Base-by-base conservation (phyloP, 176 grass and related monocot species). In the Ananas comosus region DNA sequence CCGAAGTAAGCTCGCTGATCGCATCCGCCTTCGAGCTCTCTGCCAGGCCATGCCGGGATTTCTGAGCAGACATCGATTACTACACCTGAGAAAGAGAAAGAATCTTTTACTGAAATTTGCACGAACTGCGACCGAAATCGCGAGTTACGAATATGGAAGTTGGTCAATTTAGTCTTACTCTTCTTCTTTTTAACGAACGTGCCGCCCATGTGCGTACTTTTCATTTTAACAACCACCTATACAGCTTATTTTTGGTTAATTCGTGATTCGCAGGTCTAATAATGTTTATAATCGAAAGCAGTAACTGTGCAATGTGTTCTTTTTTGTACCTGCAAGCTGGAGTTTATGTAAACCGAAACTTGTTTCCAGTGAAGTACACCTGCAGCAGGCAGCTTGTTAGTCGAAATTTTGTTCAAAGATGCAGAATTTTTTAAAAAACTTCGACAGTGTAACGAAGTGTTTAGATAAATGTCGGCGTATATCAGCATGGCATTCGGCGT, bases 321-420 rank as follows among this genome's bases (percentile, higher is more conserved):
- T 64, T 49, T 42, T 67, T 12, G 13, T 84, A 94, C 90, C 87
- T 96, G 80, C 72, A 86, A 83, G 49, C 47, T 87, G 67, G 80
- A 70, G 73, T 92, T 89, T 54, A 89, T 82, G 66, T 85, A 92
- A 1, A 83, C 71, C 14, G 81, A 83, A 63, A 96, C 92, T 13
- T 89, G 86, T 67, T 96, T 96, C 92, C 92, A 96, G 23, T 96
- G 88, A 69, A 96, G 92, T 66, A 87, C 71, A 21, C 90, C 90
- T 93, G 84, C 27, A 66, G 82, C 51, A 72, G 10, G 21, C n/a
- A 13, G 21, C 2, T 4, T 42, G 7, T 42, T 6, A 42, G 33
- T 42, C 4, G 33, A 7, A 42, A 59, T 18, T 18, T 61, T 19
- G 13, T 61, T 22, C 56, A 61, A 6, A 42, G 33, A 42, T 42